These are phyloP conservation scores for Penicillium carneum DNA, from an alignment of 2,329 filamentous ascomycete species.

Conservation along the genomic window DNA sequence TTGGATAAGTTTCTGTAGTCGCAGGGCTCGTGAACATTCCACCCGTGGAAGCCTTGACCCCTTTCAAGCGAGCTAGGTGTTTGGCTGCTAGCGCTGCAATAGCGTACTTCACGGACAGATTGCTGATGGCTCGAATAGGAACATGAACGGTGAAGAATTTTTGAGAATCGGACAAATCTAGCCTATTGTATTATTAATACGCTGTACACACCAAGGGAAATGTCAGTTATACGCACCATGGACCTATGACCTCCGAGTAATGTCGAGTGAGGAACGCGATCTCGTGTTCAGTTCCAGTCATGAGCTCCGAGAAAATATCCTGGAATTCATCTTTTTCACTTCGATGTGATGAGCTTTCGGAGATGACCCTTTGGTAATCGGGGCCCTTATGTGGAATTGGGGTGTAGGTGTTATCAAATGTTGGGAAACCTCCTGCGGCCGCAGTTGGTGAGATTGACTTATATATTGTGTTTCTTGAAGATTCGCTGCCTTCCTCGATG, in stretches of 20 bases:
- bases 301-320: slow-evolving; percentile 47
- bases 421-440: slow-evolving; percentile 6
- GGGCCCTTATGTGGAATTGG: slow-evolving; percentile 5
- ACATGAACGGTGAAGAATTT: slow-evolving; percentile 51
- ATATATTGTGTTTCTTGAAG: slow-evolving; percentile 13
- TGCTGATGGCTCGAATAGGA: slow-evolving; percentile 48
- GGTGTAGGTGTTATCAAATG: slow-evolving; percentile 12
- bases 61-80: slow-evolving; percentile 48
- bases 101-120: slow-evolving; percentile 45
- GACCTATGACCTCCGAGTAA: slow-evolving; percentile 46
- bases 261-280: slow-evolving; percentile 49
- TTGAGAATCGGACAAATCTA: slow-evolving; percentile 51
- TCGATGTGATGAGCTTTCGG: slow-evolving; percentile 31
- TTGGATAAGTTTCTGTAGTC: slow-evolving; percentile 61
- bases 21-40: slow-evolving; percentile 51
- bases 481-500: neutral
- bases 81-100: slow-evolving; percentile 52
- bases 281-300: slow-evolving; percentile 50
- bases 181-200: slow-evolving; percentile 35
- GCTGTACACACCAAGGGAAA: neutral
- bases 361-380: slow-evolving; percentile 10
- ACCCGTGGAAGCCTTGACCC: slow-evolving; percentile 29
- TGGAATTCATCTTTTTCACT: slow-evolving; percentile 44
- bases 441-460: slow-evolving; percentile 24
- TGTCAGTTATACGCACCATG: slow-evolving; percentile 40